These are phyloP conservation scores for Sutorius australiensis DNA, from an alignment of 768 basidiomycete genomes.

Conservation along the genomic window DNA sequence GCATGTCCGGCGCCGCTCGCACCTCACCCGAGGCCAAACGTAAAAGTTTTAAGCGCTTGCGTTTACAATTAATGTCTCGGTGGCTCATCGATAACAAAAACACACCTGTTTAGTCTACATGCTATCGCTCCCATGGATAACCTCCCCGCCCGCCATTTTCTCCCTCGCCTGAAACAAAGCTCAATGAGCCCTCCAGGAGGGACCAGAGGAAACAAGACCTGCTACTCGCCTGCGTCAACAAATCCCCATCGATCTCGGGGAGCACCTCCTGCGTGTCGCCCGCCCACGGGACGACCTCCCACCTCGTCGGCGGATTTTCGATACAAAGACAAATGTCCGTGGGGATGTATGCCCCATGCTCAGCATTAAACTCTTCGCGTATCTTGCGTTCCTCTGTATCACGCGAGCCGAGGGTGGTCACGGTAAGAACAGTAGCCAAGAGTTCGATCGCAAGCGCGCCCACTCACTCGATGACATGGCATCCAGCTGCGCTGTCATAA, in stretches of 20 bases:
- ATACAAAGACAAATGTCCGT: constrained; percentile 78
- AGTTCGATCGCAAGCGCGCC: background rate
- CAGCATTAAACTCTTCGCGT: constrained; percentile 65
- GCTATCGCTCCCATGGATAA: constrained; percentile 22
- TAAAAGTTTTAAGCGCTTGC: no score
- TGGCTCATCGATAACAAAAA: background rate
- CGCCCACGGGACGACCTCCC: constrained; percentile 59
- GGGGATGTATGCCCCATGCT: constrained; percentile 71
- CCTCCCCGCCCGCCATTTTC: constrained; percentile 18
- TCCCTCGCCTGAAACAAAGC: constrained; percentile 28
- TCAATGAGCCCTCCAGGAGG: background rate
- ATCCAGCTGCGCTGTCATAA: constrained; percentile 62
- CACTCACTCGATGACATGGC: constrained; percentile 62
- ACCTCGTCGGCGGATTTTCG: constrained; percentile 68
- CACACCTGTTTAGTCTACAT: constrained; percentile 11
- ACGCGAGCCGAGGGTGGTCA: background rate
- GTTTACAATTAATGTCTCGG: no score
- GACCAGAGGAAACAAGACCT: background rate
- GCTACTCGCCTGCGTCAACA: constrained; percentile 49
- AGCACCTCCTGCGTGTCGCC: constrained; percentile 55
- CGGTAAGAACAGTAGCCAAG: background rate
- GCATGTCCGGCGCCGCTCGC: background rate
- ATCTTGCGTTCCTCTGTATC: constrained; percentile 60
- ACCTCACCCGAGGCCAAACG: background rate
- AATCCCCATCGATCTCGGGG: constrained; percentile 58